Percentiles rank a stretch among this genome's conserved stretches.
These are phyloP conservation scores for Globisporangium cylindrosporum DNA, from an alignment of 352 stramenopile species.

Conservation along the genomic window DNA sequence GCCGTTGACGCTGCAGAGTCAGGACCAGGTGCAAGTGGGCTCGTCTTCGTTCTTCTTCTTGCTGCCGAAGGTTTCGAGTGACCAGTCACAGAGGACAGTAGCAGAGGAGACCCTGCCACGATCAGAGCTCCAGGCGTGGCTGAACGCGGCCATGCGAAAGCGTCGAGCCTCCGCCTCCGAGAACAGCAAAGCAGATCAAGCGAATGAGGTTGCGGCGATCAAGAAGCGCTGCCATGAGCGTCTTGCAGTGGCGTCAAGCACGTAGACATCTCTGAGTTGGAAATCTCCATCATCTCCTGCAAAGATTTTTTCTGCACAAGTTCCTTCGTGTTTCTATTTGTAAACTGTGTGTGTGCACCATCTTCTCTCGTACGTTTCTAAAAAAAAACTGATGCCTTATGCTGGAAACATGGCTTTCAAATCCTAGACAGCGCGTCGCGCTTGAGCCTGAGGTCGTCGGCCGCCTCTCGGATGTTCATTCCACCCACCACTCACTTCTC, in stretches of 20 bases:
- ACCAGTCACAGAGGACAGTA: background rate
- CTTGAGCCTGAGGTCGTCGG: too few species aligned
- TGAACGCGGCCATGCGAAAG: slow-evolving; percentile 28
- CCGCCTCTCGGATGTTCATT: too few species aligned
- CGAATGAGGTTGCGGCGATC: slow-evolving; percentile 6
- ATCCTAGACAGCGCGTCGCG: too few species aligned
- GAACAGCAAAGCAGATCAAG: background rate
- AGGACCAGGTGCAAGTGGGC: slow-evolving; percentile 68
- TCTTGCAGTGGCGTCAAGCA: slow-evolving; percentile 10
- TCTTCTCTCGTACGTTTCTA: too few species aligned
- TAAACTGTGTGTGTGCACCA: too few species aligned
- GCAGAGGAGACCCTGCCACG: slow-evolving; percentile 12
- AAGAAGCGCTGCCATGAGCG: slow-evolving; percentile 21
- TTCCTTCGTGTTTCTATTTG: background rate
- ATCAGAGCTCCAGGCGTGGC: slow-evolving; percentile 31
- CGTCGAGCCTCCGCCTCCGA: slow-evolving; percentile 10
- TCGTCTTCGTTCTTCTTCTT: slow-evolving; percentile 72
- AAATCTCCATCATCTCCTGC: background rate
- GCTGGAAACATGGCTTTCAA: too few species aligned
- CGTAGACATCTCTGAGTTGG: background rate
- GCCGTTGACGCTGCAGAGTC: slow-evolving; percentile 43
- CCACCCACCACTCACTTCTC: too few species aligned
- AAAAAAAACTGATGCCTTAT: too few species aligned
- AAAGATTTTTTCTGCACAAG: background rate
- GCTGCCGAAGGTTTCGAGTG: slow-evolving; percentile 40